Percentiles rank a stretch among this genome's conserved stretches.
Evolutionary conservation across 2,329 filamentous ascomycete species (phyloP).

Genomic region (Fusarium sublunatum): DNA sequence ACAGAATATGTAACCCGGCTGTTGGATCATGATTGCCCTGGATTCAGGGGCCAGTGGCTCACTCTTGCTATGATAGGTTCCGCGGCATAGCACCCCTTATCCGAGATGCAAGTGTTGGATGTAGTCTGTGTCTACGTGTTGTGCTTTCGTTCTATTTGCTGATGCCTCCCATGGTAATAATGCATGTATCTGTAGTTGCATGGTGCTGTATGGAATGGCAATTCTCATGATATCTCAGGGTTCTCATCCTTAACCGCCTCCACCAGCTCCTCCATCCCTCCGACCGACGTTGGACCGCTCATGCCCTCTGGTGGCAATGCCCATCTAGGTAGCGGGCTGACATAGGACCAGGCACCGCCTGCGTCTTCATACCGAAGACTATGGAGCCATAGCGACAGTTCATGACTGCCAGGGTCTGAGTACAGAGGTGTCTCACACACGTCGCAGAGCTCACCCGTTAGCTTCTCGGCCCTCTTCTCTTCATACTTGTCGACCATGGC

Average conservation of each 20-base stretch:
- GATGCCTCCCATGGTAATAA: conserved; percentile 26
- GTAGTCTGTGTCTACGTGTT: conserved; percentile 29
- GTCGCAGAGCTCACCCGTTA: conserved; percentile 85
- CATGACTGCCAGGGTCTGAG: conserved; percentile 89
- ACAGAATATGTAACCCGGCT: conserved; percentile 18
- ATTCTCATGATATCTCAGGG: conserved; percentile 52
- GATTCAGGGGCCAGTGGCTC: conserved; percentile 2
- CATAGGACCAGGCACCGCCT: conserved; percentile 86
- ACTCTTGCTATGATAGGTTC: conserved; percentile 19
- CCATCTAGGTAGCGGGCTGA: conserved; percentile 86
- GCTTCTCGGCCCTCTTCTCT: conserved; percentile 89
- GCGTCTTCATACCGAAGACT: conserved; percentile 89
- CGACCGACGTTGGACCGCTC: conserved; percentile 77
- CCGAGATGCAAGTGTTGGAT: conserved; percentile 20
- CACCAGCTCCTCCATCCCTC: conserved; percentile 68
- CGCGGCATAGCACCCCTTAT: conserved; percentile 21
- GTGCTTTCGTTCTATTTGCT: conserved; percentile 22
- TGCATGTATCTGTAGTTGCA: conserved; percentile 20
- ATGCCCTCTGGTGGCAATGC: conserved; percentile 81
- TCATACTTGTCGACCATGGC: conserved; percentile 93
- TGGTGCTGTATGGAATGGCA: conserved; percentile 30
- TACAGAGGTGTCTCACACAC: conserved; percentile 90
- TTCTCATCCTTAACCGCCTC: conserved; percentile 63
- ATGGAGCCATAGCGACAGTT: conserved; percentile 93
- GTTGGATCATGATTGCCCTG: conserved; percentile 10